Conservation (phyloP, 192 early-diverging fungal species). For the Coemansia sp. region DNA sequence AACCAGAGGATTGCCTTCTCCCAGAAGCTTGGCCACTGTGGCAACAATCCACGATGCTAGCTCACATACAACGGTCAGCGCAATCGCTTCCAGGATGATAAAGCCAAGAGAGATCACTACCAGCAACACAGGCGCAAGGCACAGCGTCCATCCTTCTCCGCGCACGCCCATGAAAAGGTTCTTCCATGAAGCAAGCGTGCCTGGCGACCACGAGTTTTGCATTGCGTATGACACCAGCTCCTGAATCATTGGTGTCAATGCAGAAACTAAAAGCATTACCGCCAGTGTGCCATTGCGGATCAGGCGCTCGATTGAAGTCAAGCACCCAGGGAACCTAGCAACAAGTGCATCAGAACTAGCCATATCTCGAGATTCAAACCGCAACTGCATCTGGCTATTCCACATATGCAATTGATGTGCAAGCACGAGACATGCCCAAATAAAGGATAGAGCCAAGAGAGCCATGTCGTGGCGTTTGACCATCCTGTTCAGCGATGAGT, state of each 20-base stretch:
- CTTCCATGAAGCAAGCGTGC: slow-evolving; percentile 26
- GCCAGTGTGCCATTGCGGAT: slow-evolving; percentile 40
- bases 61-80: slow-evolving; percentile 19
- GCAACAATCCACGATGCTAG: slow-evolving; percentile 10
- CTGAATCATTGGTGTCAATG: slow-evolving; percentile 33
- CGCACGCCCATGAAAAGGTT: slow-evolving; percentile 54
- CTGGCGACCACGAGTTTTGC: slow-evolving; percentile 19
- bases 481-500: slow-evolving; percentile 67
- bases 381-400: slow-evolving; percentile 15
- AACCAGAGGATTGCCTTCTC: neutral
- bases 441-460: slow-evolving; percentile 65
- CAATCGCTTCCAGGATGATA: slow-evolving; percentile 30
- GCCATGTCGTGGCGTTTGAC: slow-evolving; percentile 72
- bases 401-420: slow-evolving; percentile 43
- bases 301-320: slow-evolving; percentile 43
- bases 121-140: slow-evolving; percentile 28
- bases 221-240: slow-evolving; percentile 16
- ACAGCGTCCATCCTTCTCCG: slow-evolving; percentile 25
- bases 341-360: neutral
- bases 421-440: slow-evolving; percentile 61
- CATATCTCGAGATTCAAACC: neutral
- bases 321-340: slow-evolving; percentile 26
- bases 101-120: slow-evolving; percentile 45
- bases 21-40: neutral
- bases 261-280: slow-evolving; percentile 12